Conservation (phyloP, 768 basidiomycete genomes). For the Obba rivulosa region DNA sequence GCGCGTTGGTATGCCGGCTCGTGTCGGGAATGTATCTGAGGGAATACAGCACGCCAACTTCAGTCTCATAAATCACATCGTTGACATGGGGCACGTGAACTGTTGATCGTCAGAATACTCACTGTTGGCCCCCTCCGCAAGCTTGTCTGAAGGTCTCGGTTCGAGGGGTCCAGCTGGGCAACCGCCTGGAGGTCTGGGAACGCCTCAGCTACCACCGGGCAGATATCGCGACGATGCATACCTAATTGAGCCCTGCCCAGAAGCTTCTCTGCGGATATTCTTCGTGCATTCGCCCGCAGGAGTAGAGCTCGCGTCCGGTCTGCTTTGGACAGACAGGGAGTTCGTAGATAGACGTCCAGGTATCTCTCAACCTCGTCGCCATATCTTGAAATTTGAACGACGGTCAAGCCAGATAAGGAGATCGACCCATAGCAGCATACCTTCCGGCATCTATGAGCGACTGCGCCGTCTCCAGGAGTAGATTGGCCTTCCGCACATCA, state of each 20-base stretch:
- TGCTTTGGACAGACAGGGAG: slow-evolving; percentile 47
- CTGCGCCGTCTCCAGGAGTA: slow-evolving; percentile 30
- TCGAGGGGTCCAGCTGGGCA: slow-evolving; percentile 54
- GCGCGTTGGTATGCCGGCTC: slow-evolving; percentile 58
- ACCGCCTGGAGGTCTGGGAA: slow-evolving; percentile 53
- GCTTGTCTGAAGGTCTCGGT: slow-evolving; percentile 44
- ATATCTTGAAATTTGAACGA: slow-evolving; percentile 37
- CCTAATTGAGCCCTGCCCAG: slow-evolving; percentile 57
- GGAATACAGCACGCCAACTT: neutral
- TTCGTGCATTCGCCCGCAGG: slow-evolving; percentile 56
- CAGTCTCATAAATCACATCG: neutral
- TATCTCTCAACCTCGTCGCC: slow-evolving; percentile 60
- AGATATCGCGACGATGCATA: slow-evolving; percentile 19
- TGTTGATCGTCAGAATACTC: slow-evolving; percentile 14
- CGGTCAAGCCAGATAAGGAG: neutral
- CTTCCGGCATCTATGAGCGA: slow-evolving; percentile 29
- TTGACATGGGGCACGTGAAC: neutral
- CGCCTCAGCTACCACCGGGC: neutral
- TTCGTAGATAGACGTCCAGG: slow-evolving; percentile 59
- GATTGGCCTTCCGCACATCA: slow-evolving; percentile 24
- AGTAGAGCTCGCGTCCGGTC: slow-evolving; percentile 51
- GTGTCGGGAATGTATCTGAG: slow-evolving; percentile 46
- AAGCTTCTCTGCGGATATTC: slow-evolving; percentile 47
- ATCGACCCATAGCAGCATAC: slow-evolving; percentile 17
- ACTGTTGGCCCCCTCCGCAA: slow-evolving; percentile 46